Evolutionary conservation across 306 rosid species (phyloP), one percentile per base, ranked within the genome.

Genomic region (Hippophae rhamnoides): DNA sequence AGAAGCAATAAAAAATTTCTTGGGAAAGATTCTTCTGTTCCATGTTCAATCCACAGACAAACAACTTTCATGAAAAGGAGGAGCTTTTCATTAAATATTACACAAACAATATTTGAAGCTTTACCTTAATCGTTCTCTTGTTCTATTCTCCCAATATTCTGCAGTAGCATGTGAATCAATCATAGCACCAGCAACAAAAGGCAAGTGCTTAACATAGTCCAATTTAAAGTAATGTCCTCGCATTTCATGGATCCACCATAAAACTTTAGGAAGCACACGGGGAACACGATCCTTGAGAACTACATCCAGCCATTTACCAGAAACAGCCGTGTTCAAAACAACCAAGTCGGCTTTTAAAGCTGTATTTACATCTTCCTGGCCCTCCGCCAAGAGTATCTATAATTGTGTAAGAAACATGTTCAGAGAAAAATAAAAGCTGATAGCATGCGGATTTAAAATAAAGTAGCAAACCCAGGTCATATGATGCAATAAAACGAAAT

Each of bases 231-330:
- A 92, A 74, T 92, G 85, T 62, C 96, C 96, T 57, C 96, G 89
- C 96, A 92, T 92, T 73, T 92, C 97, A 80, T 88, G 99, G 74
- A 92, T 92, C 99, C 99, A 92, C 99, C 99, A 92, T 60, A 92
- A 79, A 67, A 88, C 96, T 81, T 92, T 92, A 2, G 99, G 96
- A 61, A 92, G 90, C 66, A 92, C 94, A 14, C 3, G 57, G 40
- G 85, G 65, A 68, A 84, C 80, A 70, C 84, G 84, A 49, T 88
- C 93, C 83, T 84, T 88, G 43, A 88, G 80, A 66, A 82, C 83
- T 40, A 73, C 82, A 80, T 84, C 99, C 72, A 92, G 72, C 99
- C 99, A 92, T 79, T 92, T 92, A 58, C 99, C 99, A 53, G 99
- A 84, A 41, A 92, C 99, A 3, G 99, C 99, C 0, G 99, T 92